phyloP scores from a whole-genome alignment of 768 basidiomycete species.

The Tubosaeta sp. region DNA sequence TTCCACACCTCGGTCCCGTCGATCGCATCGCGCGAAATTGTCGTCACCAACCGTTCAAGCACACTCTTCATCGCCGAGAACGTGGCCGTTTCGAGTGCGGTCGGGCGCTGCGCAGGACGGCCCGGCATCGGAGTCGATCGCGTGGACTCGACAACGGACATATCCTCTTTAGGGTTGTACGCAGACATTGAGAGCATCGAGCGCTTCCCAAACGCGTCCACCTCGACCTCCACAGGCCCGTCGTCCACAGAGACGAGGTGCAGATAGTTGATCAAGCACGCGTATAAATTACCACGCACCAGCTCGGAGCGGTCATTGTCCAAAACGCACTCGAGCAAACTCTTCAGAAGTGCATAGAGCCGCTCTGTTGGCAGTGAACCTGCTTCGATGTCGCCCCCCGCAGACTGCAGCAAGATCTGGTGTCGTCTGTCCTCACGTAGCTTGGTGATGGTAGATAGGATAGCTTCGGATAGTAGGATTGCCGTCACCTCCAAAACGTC shows the following conservation, averaged over 20 bases:
- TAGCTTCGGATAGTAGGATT: conserved; percentile 78
- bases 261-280: conserved; percentile 83
- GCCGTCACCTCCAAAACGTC: conserved; percentile 70
- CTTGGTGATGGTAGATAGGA: conserved; percentile 80
- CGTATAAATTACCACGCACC: conserved; percentile 93
- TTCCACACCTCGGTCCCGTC: conserved; percentile 97
- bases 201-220: conserved; percentile 22
- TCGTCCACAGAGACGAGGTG: conserved; percentile 48
- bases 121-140: conserved; percentile 18
- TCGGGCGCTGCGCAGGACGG: conserved; percentile 3
- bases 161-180: conserved; percentile 37
- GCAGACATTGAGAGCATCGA: conserved; percentile 33
- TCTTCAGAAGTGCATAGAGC: conserved; percentile 67
- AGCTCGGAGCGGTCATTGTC: conserved; percentile 77
- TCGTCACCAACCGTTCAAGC: conserved; percentile 67
- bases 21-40: conserved; percentile 84
- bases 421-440: conserved; percentile 79
- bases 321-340: conserved; percentile 68
- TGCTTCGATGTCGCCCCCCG: conserved; percentile 56
- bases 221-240: conserved; percentile 10
- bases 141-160: conserved; percentile 31
- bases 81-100: conserved; percentile 57
- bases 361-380: conserved; percentile 78
- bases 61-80: conserved; percentile 60
- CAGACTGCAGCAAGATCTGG: conserved; percentile 62